Percentiles rank a stretch among this genome's conserved stretches.
These are phyloP conservation scores for Aspergillus amoenus DNA, from an alignment of 2,329 filamentous ascomycete species.

Conservation along the genomic window DNA sequence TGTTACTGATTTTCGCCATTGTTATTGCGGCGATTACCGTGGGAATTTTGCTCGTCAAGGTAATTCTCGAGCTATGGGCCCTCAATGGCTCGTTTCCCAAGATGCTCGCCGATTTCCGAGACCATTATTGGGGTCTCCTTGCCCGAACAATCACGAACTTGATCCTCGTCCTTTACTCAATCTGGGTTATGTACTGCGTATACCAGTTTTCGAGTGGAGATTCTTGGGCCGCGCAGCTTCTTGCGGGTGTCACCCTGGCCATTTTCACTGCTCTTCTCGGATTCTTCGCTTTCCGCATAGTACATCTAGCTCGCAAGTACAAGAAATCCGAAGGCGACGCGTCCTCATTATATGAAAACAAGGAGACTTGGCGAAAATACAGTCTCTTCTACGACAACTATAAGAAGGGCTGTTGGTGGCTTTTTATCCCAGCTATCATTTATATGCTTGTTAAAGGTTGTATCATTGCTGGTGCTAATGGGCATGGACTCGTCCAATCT, in stretches of 20 bases:
- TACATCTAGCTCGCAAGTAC: slow-evolving; percentile 68
- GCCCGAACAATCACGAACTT: slow-evolving; percentile 85
- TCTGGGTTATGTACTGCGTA: slow-evolving; percentile 94
- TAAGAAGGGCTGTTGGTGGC: slow-evolving; percentile 94
- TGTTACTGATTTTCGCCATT: slow-evolving; percentile 84
- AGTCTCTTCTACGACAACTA: slow-evolving; percentile 96
- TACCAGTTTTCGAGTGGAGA: slow-evolving; percentile 94
- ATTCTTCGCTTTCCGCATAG: slow-evolving; percentile 85
- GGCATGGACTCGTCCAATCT: slow-evolving; percentile 79
- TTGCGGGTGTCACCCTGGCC: slow-evolving; percentile 77
- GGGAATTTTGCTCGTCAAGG: slow-evolving; percentile 83
- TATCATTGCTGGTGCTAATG: slow-evolving; percentile 80
- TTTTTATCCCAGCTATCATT: slow-evolving; percentile 83
- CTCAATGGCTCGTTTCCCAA: slow-evolving; percentile 85
- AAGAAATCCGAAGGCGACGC: slow-evolving; percentile 74
- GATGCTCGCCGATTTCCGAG: slow-evolving; percentile 77
- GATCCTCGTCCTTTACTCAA: slow-evolving; percentile 86
- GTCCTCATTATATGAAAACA: slow-evolving; percentile 77
- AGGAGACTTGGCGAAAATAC: slow-evolving; percentile 91
- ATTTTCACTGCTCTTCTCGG: slow-evolving; percentile 78
- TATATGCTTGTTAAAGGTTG: slow-evolving; percentile 91
- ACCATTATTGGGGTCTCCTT: slow-evolving; percentile 94
- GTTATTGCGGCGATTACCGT: slow-evolving; percentile 80
- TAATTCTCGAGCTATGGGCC: slow-evolving; percentile 86
- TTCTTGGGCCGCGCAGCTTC: slow-evolving; percentile 84